Conservation (phyloP, 2,329 filamentous ascomycete genomes). For the Penicillium sp. region DNA sequence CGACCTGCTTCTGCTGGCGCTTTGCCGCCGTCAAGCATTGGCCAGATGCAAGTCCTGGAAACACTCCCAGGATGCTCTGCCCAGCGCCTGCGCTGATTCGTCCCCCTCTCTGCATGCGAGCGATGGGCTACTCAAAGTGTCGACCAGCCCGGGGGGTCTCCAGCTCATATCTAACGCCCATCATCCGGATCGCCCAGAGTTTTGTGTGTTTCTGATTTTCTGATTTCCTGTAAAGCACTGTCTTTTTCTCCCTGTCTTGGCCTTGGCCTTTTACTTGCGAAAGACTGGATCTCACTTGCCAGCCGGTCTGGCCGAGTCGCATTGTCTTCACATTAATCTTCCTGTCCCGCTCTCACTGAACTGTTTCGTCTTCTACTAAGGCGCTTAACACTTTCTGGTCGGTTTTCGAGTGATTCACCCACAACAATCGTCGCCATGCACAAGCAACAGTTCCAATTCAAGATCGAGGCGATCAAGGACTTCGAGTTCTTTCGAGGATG, state of each 20-base stretch:
- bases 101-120: conserved; percentile 29
- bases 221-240: conserved; percentile 10
- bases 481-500: conserved; percentile 10
- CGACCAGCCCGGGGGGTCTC: conserved; percentile 11
- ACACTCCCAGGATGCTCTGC: conserved; percentile 23
- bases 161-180: conserved; percentile 33
- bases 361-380: background rate
- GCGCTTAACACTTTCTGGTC: background rate
- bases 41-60: conserved; percentile 35
- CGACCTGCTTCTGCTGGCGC: conserved; percentile 31
- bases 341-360: background rate
- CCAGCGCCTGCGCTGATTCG: conserved; percentile 25
- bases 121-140: conserved; percentile 17
- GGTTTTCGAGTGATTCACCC: background rate
- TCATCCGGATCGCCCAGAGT: conserved; percentile 24
- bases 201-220: conserved; percentile 17
- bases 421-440: conserved; percentile 35
- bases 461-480: conserved; percentile 4
- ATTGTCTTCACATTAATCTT: conserved; percentile 7
- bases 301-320: conserved; percentile 39
- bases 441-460: conserved; percentile 2
- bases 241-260: background rate
- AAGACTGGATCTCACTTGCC: conserved; percentile 33
- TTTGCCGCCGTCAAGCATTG: conserved; percentile 35
- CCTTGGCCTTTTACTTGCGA: conserved; percentile 25